Conservation (phyloP, 2,329 filamentous ascomycete genomes). For the Metarhizium rileyi region DNA sequence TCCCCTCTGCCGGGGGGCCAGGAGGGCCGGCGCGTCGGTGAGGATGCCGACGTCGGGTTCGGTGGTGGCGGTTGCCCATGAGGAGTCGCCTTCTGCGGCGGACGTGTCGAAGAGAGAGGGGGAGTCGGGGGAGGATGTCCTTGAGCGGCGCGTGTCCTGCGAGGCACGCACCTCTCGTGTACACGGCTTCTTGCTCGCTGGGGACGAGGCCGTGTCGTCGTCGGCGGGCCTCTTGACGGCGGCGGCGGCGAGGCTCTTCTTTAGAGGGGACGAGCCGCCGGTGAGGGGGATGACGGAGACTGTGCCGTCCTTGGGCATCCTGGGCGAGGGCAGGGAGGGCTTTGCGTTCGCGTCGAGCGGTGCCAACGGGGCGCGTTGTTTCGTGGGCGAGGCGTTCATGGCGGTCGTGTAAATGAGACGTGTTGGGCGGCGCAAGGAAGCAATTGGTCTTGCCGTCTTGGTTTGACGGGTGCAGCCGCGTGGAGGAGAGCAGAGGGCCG, state of each 20-base stretch:
- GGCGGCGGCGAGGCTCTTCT: constrained; percentile 3
- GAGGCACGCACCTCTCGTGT: constrained; percentile 20
- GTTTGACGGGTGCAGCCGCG: too few relatives aligned
- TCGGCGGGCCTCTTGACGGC: constrained; percentile 18
- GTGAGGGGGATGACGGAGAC: neutral
- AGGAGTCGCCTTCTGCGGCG: constrained; percentile 35
- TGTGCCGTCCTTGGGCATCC: constrained; percentile 7
- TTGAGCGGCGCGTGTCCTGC: constrained; percentile 13
- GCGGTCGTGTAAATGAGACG: neutral
- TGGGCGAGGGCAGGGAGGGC: constrained; percentile 16
- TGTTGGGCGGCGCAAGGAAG: neutral
- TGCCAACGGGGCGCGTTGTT: constrained; percentile 40
- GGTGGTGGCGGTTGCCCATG: constrained; percentile 39
- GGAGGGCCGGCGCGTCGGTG: constrained; percentile 1
- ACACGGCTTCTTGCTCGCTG: constrained; percentile 23
- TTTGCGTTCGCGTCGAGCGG: constrained; percentile 36
- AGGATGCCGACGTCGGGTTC: constrained; percentile 30
- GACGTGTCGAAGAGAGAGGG: constrained; percentile 43
- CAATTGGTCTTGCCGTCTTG: too few relatives aligned
- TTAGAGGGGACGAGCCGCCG: constrained; percentile 8
- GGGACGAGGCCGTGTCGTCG: constrained; percentile 14
- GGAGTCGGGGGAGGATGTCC: constrained; percentile 29
- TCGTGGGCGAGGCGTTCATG: constrained; percentile 25
- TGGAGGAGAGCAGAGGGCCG: neutral
- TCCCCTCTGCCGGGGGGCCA: constrained; percentile 4